These are phyloP conservation scores for Wickerhamomyces sp. DNA, from an alignment of 1,139 yeast genomes.

Conservation along the genomic window DNA sequence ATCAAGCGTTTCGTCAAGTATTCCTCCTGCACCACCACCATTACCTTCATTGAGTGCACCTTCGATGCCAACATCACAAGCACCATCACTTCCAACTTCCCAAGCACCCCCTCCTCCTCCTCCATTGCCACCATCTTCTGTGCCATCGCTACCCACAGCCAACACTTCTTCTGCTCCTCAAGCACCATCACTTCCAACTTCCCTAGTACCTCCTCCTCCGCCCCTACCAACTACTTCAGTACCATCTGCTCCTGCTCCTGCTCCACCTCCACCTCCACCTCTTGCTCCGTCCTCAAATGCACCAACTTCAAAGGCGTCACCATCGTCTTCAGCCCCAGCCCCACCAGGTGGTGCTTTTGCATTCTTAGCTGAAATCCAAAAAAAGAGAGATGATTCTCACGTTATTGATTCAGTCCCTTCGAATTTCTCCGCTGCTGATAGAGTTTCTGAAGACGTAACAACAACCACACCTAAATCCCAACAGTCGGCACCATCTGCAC, in stretches of 20 bases:
- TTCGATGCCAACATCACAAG: slow-evolving; percentile 10
- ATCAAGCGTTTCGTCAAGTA: slow-evolving; percentile 8
- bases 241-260: slow-evolving; percentile 15
- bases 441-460: slow-evolving; percentile 28
- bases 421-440: slow-evolving; percentile 29
- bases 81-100: slow-evolving; percentile 1
- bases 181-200: slow-evolving; percentile 16
- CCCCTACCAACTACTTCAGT: slow-evolving; percentile 10
- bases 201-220: slow-evolving; percentile 19
- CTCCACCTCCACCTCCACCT: slow-evolving; percentile 14
- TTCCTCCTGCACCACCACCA: slow-evolving; percentile 18
- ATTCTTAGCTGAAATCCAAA: slow-evolving; percentile 52
- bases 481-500: slow-evolving; percentile 17
- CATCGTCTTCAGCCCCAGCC: slow-evolving; percentile 8
- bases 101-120: not conserved
- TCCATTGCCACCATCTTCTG: not conserved
- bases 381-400: slow-evolving; percentile 47
- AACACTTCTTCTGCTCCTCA: slow-evolving; percentile 12
- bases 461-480: slow-evolving; percentile 21
- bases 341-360: slow-evolving; percentile 31
- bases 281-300: slow-evolving; percentile 9
- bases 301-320: slow-evolving; percentile 18
- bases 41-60: slow-evolving; percentile 12
- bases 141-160: slow-evolving; percentile 1
- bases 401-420: slow-evolving; percentile 36